These are phyloP conservation scores for Pyrus bretschneideri DNA, from an alignment of 306 rosid species.

Conservation along the genomic window DNA sequence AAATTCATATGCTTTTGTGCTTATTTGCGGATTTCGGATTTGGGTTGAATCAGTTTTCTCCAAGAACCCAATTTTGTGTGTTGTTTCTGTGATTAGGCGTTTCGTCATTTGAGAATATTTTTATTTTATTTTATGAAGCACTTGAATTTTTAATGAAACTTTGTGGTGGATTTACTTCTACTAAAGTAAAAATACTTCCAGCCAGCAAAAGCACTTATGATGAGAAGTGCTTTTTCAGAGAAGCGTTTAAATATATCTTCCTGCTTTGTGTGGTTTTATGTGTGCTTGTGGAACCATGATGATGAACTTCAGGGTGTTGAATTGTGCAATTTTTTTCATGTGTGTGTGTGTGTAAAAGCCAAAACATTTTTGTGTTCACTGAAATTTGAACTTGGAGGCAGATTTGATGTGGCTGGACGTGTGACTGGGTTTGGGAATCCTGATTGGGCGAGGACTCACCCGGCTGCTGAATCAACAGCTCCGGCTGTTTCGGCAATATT, in stretches of 20 bases:
- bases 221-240: not conserved
- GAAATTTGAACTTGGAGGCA: constrained; percentile 16
- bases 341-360: not conserved
- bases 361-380: not conserved
- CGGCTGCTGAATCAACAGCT: constrained; percentile 67
- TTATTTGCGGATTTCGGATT: no score
- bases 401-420: constrained; percentile 76
- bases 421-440: constrained; percentile 87
- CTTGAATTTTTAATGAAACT: not conserved
- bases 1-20: no score
- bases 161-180: not conserved
- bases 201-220: not conserved
- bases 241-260: not conserved
- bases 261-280: not conserved
- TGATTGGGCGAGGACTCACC: constrained; percentile 89
- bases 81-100: no score
- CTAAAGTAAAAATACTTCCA: not conserved
- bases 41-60: no score
- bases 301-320: not conserved
- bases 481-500: constrained; percentile 57
- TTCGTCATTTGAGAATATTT: no score
- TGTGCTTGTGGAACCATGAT: not conserved
- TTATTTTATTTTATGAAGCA: not conserved
- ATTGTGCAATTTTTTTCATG: not conserved
- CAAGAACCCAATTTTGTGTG: no score